Percentiles rank a stretch among this genome's conserved stretches.
phyloP scores from a whole-genome alignment of 139 green algal species.

The Coccomyxa sp. region DNA sequence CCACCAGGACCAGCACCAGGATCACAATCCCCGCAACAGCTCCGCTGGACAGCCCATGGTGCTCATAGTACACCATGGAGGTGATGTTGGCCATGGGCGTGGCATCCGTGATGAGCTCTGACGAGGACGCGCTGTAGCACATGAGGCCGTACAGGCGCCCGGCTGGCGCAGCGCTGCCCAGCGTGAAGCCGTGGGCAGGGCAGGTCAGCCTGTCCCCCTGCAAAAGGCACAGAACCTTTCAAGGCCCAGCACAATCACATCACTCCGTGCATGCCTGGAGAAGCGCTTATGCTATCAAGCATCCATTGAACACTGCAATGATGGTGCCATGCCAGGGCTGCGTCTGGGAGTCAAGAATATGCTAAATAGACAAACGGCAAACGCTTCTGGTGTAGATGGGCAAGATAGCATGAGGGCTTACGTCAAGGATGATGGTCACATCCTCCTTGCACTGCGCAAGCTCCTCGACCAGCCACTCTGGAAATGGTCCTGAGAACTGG shows the following conservation, averaged over 20 bases:
- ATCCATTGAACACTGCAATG: neutral
- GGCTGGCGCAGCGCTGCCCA: neutral
- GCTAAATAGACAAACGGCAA: too few relatives aligned
- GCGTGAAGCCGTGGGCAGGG: neutral
- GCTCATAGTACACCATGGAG: neutral
- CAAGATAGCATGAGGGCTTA: neutral
- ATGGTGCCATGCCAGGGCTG: neutral
- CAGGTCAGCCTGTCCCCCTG: neutral
- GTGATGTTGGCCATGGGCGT: neutral
- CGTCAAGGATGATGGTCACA: neutral
- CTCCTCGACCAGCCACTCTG: neutral
- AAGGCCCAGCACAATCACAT: too few relatives aligned
- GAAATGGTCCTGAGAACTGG: neutral
- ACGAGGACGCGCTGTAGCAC: neutral
- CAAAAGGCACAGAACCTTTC: neutral
- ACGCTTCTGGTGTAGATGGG: too few relatives aligned
- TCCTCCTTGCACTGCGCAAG: neutral
- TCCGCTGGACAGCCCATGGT: neutral
- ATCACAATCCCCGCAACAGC: neutral
- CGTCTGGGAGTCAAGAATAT: neutral
- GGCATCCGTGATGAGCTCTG: neutral
- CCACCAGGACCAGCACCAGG: neutral
- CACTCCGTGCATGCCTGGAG: too few relatives aligned
- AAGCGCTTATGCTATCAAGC: neutral
- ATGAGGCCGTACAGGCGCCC: neutral